Base-by-base conservation (phyloP, 352 stramenopile genomes). In the Achlya hypogyna region DNA sequence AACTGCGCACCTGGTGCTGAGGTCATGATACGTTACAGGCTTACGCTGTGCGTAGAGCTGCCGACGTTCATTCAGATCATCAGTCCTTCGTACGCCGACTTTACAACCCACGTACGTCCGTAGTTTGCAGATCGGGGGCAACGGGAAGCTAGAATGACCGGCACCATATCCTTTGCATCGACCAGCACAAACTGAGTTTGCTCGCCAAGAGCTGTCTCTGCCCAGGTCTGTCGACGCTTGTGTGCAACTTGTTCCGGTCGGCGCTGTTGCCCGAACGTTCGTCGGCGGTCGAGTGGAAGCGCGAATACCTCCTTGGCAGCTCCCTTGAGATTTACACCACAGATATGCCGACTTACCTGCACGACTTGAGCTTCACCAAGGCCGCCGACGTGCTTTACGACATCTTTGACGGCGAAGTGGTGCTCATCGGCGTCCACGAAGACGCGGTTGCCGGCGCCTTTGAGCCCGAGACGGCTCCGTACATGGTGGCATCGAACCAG, bases 161-260 rank as follows among this genome's bases (percentile, higher is more conserved):
- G n/a, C 75, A 86, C 38, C 78, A 86, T 47, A 52, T 86, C 28
- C 60, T 88, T 9, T 88, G 78, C 66, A 69, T 88, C 62, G 73
- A 86, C 62, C 72, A 88, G 71, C 76, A 85, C 71, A 88, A 88
- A 65, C 65, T 86, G 47, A 82, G 76, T 47, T 60, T 88, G 27
- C 66, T 88, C 47, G 79, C 79, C 49, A 88, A 88, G 65, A 86
- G 76, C 59, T 84, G 76, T 54, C 62, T 88, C 22, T 88, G 75
- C 34, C 78, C 79, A 6, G 78, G 79, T 4, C 78, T 88, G 40
- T 75, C 80, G 23, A 75, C 79, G 42, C 74, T 88, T 9, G 74
- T 88, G 4, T 83, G 78, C 71, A 88, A 88, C 49, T 63, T 86
- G 51, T 86, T 84, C 38, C 75, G 77, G 20, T 88, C 79, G 5